Base-by-base conservation (phyloP, 106 monocot species). In the Acanthochlamys bracteata region DNA sequence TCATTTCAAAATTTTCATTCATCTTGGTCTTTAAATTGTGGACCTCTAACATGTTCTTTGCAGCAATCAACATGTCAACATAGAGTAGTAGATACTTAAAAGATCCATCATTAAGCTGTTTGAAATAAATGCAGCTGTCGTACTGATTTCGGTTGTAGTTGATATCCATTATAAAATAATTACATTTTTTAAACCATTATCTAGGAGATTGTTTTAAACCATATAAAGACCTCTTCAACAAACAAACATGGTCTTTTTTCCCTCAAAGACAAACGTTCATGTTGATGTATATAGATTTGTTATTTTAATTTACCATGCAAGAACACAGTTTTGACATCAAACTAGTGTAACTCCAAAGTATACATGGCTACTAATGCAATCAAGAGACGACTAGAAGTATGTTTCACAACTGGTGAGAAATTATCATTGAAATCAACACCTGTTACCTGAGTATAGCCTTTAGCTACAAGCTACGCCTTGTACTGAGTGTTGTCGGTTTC, bases 41-140 rank as follows among this genome's bases (percentile, higher is more conserved):
- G 12, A 16, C 19, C 12, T 54, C 43, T 7, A 7, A 7, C 13
- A 9, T 45, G 13, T 45, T 45, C 43, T 45, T 45, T 7, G 43
- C 12, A 10, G n/a, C 22, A 20, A 55, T 55, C 55, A 55, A 55
- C 55, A 55, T 55, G 20, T 55, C 20, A 55, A 55, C 55, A 21
- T 55, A 55, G 10, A 55, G 10, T 7, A 55, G 55, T 55, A 20
- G 15, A 49, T 55, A 55, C 0, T 15, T 21, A 55, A 55, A 55
- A 20, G 55, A 55, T 4, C 14, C 33, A 40, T 61, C 39, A 7
- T 39, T 8, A 61, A 33, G 2, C 61, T 61, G n/a, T 16, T 40
- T 61, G 22, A 49, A 64, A 42, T 40, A 46, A 22, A 64, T 21
- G 42, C 45, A 64, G 7, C 9, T 25, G 60, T 60, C 60, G 39